Base-by-base conservation (phyloP, 257 asterid genomes). In the Ballota nigra region DNA sequence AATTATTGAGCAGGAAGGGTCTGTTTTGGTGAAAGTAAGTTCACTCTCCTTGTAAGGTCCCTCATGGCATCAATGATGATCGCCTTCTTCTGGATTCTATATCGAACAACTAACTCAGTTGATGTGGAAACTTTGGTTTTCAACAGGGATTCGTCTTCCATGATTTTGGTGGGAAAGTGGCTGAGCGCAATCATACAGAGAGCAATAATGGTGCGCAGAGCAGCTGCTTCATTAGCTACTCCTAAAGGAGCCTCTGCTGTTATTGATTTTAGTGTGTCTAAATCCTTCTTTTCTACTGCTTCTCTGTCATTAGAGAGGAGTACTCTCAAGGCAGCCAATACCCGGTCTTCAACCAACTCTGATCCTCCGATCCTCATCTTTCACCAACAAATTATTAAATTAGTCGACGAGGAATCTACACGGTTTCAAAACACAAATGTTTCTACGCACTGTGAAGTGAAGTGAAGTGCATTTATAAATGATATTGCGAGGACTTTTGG, bases 301-400 rank as follows among this genome's bases (percentile, higher is more conserved):
- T 79, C 94, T 81, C 66, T 77, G 51, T 95, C 94, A 16, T 66
- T 62, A 45, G 86, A 85, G 51, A 92, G 86, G 70, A 88, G 83
- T 8, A 86, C 87, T 77, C 99, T 73, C 63, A 92, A 68, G 49
- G 98, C 99, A 19, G 92, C 99, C 81, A 95, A 49, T 19, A 95
- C 70, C 0, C 98, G 89, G 18, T 78, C 96, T 77, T 94, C 99
- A 11, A 92, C 92, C 57, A 87, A 20, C 80, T 89, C 92, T 0
- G 82, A 66, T 53, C 98, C 97, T 70, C 98, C 97, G 34, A 95
- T 74, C 60, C 87, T 84, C 78, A 95, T 90, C 99, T 93, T 77
- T 75, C 56, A 53, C 23, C 15, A 75, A 61, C 12, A 66, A 55
- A 16, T 28, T 49, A 49, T 20, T 3, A 53, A 41, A 72, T 49